Evolutionary conservation across 768 basidiomycete genomes (phyloP).

Genomic region (Rubroboletus pulcherrimus): DNA sequence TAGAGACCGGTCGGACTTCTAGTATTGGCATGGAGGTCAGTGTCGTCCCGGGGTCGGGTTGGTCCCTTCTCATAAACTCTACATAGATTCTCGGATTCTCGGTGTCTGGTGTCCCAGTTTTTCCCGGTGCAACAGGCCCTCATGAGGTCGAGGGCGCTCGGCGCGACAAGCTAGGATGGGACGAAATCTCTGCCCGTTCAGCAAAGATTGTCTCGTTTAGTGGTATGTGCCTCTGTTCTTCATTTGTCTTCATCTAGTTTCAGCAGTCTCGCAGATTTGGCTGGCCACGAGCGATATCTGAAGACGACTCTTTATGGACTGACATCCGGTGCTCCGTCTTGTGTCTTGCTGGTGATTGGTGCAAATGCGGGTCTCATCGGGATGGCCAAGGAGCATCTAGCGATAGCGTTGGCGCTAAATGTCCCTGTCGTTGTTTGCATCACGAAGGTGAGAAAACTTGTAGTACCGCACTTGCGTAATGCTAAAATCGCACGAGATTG

Average conservation of each 20-base stretch:
- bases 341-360: conserved; percentile 90
- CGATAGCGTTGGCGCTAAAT: conserved; percentile 88
- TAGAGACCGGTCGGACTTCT: conserved; percentile 93
- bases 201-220: conserved; percentile 95
- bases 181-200: conserved; percentile 84
- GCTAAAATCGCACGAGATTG: conserved; percentile 49
- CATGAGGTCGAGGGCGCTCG: conserved; percentile 62
- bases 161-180: conserved; percentile 91
- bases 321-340: conserved; percentile 91
- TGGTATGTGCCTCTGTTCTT: conserved; percentile 39
- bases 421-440: conserved; percentile 93
- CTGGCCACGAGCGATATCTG: conserved; percentile 90
- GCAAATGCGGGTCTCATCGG: conserved; percentile 90
- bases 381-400: conserved; percentile 95
- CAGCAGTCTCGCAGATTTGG: conserved; percentile 61
- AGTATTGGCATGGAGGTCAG: conserved; percentile 95
- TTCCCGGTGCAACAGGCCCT: conserved; percentile 59
- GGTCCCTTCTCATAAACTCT: neutral
- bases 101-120: conserved; percentile 69
- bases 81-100: conserved; percentile 84
- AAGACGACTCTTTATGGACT: conserved; percentile 94
- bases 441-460: conserved; percentile 63
- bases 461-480: neutral
- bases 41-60: neutral
- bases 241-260: neutral